These are phyloP conservation scores for Poa annua DNA, from an alignment of 176 grass and related monocot species.

Conservation along the genomic window DNA sequence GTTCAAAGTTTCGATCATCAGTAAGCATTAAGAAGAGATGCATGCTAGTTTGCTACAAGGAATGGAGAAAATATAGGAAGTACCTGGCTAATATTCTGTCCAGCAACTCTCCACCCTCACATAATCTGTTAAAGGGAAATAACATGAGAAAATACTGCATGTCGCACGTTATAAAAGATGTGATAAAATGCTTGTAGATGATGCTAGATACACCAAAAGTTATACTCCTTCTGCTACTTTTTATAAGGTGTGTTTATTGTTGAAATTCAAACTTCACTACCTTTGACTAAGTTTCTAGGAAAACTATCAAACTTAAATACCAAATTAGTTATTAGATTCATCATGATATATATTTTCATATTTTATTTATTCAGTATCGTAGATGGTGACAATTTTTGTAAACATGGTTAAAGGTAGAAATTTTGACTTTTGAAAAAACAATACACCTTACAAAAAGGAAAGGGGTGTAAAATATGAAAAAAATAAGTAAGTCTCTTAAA, in stretches of 20 bases:
- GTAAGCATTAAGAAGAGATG: constrained; percentile 48
- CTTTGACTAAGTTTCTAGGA: background rate
- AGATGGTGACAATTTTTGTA: background rate
- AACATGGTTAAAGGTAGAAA: background rate
- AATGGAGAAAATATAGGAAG: constrained; percentile 28
- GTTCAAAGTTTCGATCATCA: constrained; percentile 45
- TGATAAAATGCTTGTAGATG: constrained; percentile 16
- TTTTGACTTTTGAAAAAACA: background rate
- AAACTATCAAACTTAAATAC: too few relatives aligned
- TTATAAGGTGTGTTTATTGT: background rate
- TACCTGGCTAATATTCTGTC: constrained; percentile 99
- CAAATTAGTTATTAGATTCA: background rate
- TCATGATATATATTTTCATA: background rate
- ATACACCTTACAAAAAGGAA: background rate
- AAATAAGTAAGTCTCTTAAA: background rate
- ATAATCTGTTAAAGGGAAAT: constrained; percentile 69
- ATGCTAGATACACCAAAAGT: constrained; percentile 23
- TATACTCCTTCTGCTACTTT: background rate
- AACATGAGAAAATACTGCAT: constrained; percentile 27
- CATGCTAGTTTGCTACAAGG: constrained; percentile 4
- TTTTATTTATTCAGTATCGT: background rate
- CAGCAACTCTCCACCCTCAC: constrained; percentile 96
- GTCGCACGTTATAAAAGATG: constrained; percentile 3
- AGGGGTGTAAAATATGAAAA: background rate
- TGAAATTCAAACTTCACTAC: background rate